Base-by-base conservation (phyloP, 805 yeast genomes). In the Ascoidea rubescens region DNA sequence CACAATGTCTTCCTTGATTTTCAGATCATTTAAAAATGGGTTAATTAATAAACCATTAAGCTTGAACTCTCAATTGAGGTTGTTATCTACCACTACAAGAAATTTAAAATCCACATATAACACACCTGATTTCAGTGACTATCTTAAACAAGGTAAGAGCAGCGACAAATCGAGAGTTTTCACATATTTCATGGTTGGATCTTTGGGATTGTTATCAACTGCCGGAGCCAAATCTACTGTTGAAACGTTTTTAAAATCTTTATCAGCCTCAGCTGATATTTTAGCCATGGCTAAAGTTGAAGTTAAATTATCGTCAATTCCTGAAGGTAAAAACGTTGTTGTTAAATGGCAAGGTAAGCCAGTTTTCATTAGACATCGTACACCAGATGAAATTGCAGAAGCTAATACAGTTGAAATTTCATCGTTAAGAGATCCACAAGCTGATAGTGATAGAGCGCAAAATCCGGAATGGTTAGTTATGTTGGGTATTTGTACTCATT, bases 291-390 rank as follows among this genome's bases (percentile, higher is more conserved):
- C 99, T 63, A 93, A 93, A 77, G 96, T 91, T 64, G 99, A 93
- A 77, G 96, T 93, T 61, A 90, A 87, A 69, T 82, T 93, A 64
- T 80, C 84, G 53, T 85, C 87, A 57, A 88, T 93, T 59, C 99
- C 99, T 64, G 88, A 84, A 69, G 98, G 98, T 72, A 91, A 91
- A 78, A 93, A 93, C 72, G 95, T 93, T 59, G 87, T 93, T 66
- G 96, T 93, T 62, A 93, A 93, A 75, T 93, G 99, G 99, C 96
- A 95, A 74, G 99, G 99, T 74, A 93, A 93, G 78, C 99, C 99
- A 59, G 96, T 93, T 60, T 93, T 93, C 75, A 89, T 93, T 71
- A 91, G 99, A 80, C 99, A 93, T 80, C 86, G 99, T 81, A 90
- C 99, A 48, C 72, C 79, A 48, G 80, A 76, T 56, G 99, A 93